phyloP scores from a whole-genome alignment of 2,329 filamentous ascomycete species.

The Scortechinia acanthostroma region DNA sequence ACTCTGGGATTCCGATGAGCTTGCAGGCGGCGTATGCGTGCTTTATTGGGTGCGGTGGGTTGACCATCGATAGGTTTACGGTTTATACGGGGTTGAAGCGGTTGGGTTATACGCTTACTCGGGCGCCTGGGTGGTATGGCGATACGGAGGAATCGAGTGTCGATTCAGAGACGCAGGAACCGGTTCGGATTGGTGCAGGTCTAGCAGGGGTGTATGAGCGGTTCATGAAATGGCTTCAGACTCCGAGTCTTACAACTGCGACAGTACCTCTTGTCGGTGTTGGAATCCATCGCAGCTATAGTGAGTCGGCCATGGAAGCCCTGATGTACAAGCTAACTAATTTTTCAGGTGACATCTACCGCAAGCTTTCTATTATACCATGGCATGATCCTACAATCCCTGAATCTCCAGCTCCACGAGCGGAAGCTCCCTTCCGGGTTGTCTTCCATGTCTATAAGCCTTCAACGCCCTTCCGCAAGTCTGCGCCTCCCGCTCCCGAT shows the following conservation, averaged over 20 bases:
- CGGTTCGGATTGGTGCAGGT: background rate
- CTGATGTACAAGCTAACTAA: no score
- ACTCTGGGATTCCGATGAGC: conserved; percentile 49
- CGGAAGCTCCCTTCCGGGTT: conserved; percentile 33
- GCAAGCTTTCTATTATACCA: background rate
- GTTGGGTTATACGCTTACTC: conserved; percentile 48
- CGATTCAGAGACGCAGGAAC: background rate
- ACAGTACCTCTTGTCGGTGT: background rate
- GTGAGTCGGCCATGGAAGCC: no score
- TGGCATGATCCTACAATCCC: background rate
- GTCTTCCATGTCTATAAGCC: conserved; percentile 56
- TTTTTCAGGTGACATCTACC: conserved; percentile 1
- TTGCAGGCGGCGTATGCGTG: conserved; percentile 56
- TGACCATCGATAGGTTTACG: conserved; percentile 45
- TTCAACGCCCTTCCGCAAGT: conserved; percentile 42
- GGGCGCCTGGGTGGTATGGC: conserved; percentile 26
- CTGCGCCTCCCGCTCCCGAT: conserved; percentile 43
- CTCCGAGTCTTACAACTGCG: no score
- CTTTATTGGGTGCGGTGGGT: background rate
- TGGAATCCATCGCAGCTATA: background rate
- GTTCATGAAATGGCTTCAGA: background rate
- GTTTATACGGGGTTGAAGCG: conserved; percentile 56
- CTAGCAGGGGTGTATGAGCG: background rate
- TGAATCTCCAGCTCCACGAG: background rate
- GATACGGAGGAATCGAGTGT: background rate